Percentiles rank a stretch among this genome's conserved stretches.
Evolutionary conservation across 768 basidiomycete genomes (phyloP).

Genomic region (Phaeotremella skinneri): DNA sequence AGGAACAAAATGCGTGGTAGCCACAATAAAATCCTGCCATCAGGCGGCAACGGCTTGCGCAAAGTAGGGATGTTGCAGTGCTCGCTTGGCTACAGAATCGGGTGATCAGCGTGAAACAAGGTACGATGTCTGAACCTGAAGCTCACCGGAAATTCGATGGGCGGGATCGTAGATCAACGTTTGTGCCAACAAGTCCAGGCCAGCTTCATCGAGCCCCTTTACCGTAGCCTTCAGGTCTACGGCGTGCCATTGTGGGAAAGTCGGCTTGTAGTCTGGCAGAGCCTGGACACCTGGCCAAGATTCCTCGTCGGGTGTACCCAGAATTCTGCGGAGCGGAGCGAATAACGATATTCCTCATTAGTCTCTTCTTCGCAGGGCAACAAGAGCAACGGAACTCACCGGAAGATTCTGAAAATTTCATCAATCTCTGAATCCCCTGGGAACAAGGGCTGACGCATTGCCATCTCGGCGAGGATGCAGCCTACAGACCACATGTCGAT

Average conservation of each 20-base stretch:
- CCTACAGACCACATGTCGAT: conserved; percentile 99
- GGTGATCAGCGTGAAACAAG: background rate
- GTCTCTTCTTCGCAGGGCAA: background rate
- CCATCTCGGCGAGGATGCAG: conserved; percentile 98
- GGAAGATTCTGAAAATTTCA: conserved; percentile 99
- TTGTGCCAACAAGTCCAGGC: conserved; percentile 74
- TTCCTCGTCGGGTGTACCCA: conserved; percentile 90
- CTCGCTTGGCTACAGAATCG: conserved; percentile 60
- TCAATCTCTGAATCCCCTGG: conserved; percentile 99
- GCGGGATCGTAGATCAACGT: conserved; percentile 84
- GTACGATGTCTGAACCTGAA: background rate
- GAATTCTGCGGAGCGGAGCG: conserved; percentile 59
- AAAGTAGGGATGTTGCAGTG: conserved; percentile 58
- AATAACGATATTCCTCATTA: background rate
- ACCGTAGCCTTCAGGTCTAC: conserved; percentile 70
- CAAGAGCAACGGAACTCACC: conserved; percentile 58
- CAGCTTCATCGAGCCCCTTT: conserved; percentile 68
- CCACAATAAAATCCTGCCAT: too few relatives aligned
- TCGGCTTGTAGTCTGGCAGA: conserved; percentile 90
- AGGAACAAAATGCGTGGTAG: too few relatives aligned
- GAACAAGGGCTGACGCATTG: conserved; percentile 86
- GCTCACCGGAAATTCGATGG: conserved; percentile 83
- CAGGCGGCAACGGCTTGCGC: conserved; percentile 11
- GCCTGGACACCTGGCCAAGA: conserved; percentile 84
- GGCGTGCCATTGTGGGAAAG: conserved; percentile 91